Evolutionary conservation across 2,329 filamentous ascomycete species (phyloP).

Genomic region (Fusarium sp.): DNA sequence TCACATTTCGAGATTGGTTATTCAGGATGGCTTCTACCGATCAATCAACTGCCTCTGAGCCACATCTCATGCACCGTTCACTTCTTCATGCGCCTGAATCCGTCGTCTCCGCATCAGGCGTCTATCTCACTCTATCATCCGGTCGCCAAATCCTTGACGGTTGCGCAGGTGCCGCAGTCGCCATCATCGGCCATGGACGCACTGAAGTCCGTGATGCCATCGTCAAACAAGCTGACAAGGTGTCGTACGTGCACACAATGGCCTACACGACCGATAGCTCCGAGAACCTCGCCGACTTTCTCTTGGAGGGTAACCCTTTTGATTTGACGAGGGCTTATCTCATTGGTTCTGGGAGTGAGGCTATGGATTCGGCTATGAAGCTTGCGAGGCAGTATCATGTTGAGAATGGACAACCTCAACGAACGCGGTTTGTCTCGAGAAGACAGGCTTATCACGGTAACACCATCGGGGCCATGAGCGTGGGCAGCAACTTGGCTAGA

Average conservation of each 20-base stretch:
- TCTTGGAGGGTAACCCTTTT: slow-evolving; percentile 54
- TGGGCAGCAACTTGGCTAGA: slow-evolving; percentile 72
- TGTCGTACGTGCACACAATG: slow-evolving; percentile 59
- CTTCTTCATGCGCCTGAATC: slow-evolving; percentile 43
- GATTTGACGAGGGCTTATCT: slow-evolving; percentile 55
- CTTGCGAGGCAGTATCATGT: slow-evolving; percentile 62
- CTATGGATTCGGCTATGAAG: slow-evolving; percentile 63
- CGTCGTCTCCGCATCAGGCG: slow-evolving; percentile 59
- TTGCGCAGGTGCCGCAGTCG: slow-evolving; percentile 74
- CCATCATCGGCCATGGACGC: slow-evolving; percentile 73
- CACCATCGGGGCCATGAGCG: slow-evolving; percentile 71
- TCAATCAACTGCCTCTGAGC: slow-evolving; percentile 17
- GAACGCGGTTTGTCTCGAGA: slow-evolving; percentile 56
- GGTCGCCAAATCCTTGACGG: slow-evolving; percentile 71
- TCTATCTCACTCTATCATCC: slow-evolving; percentile 51
- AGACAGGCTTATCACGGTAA: slow-evolving; percentile 62
- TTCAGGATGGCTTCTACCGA: not conserved
- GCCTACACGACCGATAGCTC: slow-evolving; percentile 64
- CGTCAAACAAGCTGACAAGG: slow-evolving; percentile 66
- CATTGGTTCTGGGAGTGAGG: slow-evolving; percentile 51
- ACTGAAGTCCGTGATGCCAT: slow-evolving; percentile 71
- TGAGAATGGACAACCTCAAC: slow-evolving; percentile 52
- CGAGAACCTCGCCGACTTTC: slow-evolving; percentile 48
- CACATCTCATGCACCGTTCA: slow-evolving; percentile 51
- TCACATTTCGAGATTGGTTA: not conserved